phyloP scores from a whole-genome alignment of 345 rosid genomes.

The Clarkia xantiana region DNA sequence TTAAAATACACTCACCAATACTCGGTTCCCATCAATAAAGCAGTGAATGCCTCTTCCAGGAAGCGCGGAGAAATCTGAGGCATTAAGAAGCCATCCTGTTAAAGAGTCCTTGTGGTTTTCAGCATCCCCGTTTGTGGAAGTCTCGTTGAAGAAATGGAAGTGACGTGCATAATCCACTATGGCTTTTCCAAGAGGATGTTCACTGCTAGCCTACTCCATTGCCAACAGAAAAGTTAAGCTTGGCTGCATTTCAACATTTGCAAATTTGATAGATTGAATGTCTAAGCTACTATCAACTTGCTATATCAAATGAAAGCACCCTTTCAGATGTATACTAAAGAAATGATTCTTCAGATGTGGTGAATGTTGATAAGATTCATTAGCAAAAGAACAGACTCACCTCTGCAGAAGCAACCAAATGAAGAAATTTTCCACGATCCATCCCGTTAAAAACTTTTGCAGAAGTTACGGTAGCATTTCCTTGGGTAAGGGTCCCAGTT shows the following conservation, averaged over 20 bases:
- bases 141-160: conserved; percentile 76
- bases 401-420: conserved; percentile 96
- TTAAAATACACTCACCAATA: conserved; percentile 36
- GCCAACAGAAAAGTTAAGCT: neutral
- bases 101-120: conserved; percentile 21
- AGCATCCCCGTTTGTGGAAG: conserved; percentile 22
- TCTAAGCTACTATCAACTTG: too few species aligned
- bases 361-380: neutral
- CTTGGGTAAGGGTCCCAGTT: conserved; percentile 97
- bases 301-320: too few species aligned
- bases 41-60: conserved; percentile 91
- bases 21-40: conserved; percentile 41
- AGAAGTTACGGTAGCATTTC: conserved; percentile 76
- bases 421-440: conserved; percentile 91
- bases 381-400: conserved; percentile 19
- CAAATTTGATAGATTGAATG: too few species aligned
- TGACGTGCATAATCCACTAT: conserved; percentile 77
- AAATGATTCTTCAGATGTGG: too few species aligned
- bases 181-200: conserved; percentile 91
- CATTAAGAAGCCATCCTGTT: conserved; percentile 72
- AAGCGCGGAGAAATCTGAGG: conserved; percentile 54
- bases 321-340: too few species aligned
- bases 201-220: conserved; percentile 77
- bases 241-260: too few species aligned
- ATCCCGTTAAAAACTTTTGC: conserved; percentile 65